Evolutionary conservation across 345 rosid genomes (phyloP).

Genomic region (Citrus mangshanensis): DNA sequence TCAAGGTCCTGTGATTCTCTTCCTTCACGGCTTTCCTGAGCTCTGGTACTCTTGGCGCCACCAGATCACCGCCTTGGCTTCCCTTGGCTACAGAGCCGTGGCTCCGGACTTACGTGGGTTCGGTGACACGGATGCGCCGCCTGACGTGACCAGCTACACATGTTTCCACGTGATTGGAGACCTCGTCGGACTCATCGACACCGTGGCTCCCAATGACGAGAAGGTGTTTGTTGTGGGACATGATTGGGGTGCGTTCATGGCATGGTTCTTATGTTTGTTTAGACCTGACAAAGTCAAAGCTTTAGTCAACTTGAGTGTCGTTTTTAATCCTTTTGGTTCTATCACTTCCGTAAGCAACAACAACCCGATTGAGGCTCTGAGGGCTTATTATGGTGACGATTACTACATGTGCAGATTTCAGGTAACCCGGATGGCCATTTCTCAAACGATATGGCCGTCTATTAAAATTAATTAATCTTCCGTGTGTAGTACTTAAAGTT

Average conservation of each 20-base stretch:
- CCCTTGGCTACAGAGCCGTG: constrained; percentile 65
- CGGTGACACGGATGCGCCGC: constrained; percentile 73
- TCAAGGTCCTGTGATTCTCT: constrained; percentile 53
- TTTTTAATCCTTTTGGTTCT: constrained; percentile 22
- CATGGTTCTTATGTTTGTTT: constrained; percentile 54
- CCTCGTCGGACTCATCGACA: constrained; percentile 44
- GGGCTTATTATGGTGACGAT: constrained; percentile 52
- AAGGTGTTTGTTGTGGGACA: constrained; percentile 66
- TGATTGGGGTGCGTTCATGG: constrained; percentile 65
- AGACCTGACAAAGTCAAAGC: constrained; percentile 67
- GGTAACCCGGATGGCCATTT: constrained; percentile 18
- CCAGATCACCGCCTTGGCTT: constrained; percentile 58
- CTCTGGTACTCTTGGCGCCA: constrained; percentile 91
- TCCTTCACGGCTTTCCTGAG: constrained; percentile 85
- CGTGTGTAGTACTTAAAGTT: no score
- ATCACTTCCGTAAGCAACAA: no score
- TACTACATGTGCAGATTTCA: constrained; percentile 81
- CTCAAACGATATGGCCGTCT: no score
- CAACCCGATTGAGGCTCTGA: constrained; percentile 29
- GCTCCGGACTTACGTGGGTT: constrained; percentile 89
- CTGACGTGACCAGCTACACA: constrained; percentile 38
- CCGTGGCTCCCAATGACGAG: constrained; percentile 30
- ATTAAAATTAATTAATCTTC: no score
- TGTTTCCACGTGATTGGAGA: constrained; percentile 53
- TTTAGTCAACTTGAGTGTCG: constrained; percentile 52